Base-by-base conservation (phyloP, 495 filamentous ascomycete genomes). In the Neurospora terricola region DNA sequence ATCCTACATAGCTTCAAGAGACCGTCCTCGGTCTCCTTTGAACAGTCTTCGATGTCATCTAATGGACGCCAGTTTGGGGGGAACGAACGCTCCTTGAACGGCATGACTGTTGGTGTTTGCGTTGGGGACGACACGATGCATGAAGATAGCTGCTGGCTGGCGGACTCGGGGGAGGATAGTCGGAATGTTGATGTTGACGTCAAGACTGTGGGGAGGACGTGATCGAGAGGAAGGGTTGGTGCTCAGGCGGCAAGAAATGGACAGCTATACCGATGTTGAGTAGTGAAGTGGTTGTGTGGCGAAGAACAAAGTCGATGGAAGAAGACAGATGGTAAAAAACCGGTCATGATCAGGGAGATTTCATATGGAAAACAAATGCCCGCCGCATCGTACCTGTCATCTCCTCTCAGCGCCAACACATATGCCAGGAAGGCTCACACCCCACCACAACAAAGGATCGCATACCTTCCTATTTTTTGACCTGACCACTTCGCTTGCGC, bases 11-110 rank as follows among this genome's bases (percentile, higher is more conserved):
- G 0, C 10, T 3, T 6, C 5, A 2, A 1, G 11, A 59, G 48
- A 3, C 48, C 48, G 21, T 1, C 5, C 5, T 0, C 0, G 10
- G 5, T 5, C 11, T 27, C 4, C 5, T 0, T 0, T 3, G 21
- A 12, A 2, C 48, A 59, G 11, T 14, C 0, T 3, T 59, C 21
- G 5, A 27, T 59, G 48, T 27, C 48, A 27, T 59, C 48, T 2
- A 59, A 3, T 14, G 48, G 21, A 14, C 21, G 48, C 48, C 48
- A 59, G 0, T 6, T 4, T 27, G 5, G 21, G 11, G 48, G 48
- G 21, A 27, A 59, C 23, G 48, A 59, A 27, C 48, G 48, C 48
- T 59, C 48, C 48, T 59, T 59, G 54, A 66, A 66, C 12, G 54
- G 23, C 54, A 30, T 30, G 30, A 8, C 27, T 34, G 3, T 34